Evolutionary conservation across 2,329 filamentous ascomycete species (phyloP).

Genomic region (Sporothrix curviconia): DNA sequence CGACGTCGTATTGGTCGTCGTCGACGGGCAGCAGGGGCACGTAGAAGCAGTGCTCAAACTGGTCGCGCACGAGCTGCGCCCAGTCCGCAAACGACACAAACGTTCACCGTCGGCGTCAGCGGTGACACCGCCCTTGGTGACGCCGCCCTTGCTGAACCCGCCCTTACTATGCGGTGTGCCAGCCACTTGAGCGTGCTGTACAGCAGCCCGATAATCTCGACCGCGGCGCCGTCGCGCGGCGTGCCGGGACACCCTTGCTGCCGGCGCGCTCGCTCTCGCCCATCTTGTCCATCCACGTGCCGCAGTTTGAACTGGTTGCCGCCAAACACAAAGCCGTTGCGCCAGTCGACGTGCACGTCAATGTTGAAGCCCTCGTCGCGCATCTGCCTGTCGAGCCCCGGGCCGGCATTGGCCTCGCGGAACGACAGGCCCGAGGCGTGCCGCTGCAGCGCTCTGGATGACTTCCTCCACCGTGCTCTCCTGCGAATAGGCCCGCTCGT

Average conservation of each 20-base stretch:
- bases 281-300: constrained; percentile 99
- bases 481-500: constrained; percentile 76
- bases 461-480: constrained; percentile 80
- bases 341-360: constrained; percentile 85
- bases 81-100: constrained; percentile 68
- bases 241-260: constrained; percentile 89
- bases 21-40: constrained; percentile 64
- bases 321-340: constrained; percentile 83
- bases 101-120: constrained; percentile 48
- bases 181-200: constrained; percentile 89
- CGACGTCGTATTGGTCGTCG: constrained; percentile 72
- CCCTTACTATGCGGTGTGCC: constrained; percentile 59
- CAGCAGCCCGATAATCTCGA: constrained; percentile 89
- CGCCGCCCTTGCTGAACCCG: constrained; percentile 65
- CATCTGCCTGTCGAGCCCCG: constrained; percentile 88
- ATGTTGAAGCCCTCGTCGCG: constrained; percentile 86
- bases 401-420: constrained; percentile 88
- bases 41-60: constrained; percentile 91
- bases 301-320: constrained; percentile 92
- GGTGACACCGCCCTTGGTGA: no score
- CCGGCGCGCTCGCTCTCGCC: constrained; percentile 89
- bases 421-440: constrained; percentile 89
- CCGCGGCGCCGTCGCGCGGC: constrained; percentile 88
- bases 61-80: constrained; percentile 71
- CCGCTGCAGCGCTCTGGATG: constrained; percentile 80